Evolutionary conservation across 148 eudicot species (phyloP), one percentile per base, ranked within the genome.

Genomic region (Fagopyrum tataricum): DNA sequence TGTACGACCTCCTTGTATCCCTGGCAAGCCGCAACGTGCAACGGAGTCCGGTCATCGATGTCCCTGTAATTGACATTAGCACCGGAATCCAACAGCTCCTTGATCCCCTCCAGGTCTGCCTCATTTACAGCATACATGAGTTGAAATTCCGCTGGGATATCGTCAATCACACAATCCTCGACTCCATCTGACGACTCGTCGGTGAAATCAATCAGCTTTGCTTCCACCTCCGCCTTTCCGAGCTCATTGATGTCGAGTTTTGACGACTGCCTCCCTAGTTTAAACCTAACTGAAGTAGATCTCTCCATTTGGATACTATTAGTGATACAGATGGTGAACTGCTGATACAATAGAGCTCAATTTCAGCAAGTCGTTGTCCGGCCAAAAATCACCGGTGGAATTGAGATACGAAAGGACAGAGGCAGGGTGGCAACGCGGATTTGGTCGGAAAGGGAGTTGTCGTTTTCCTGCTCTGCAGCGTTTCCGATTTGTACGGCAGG

Each of bases 11-110:
- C 79, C n/a, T 73, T 51, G 8, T 46, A 75, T 0, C 88, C 84
- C 69, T 85, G 86, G 62, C 88, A 85, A 55, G 86, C 79, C 2
- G 88, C 88, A 6, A 85, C 74, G 56, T 85, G 88, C 7, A 85
- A 77, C n/a, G 88, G 79, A 44, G 84, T 85, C 72, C 88, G 77
- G 7, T 75, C 55, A 79, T 85, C 88, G 79, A 77, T 73, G 44
- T 85, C 88, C 51, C 53, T 77, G 37, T 74, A 85, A 81, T 85
- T 83, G 3, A 85, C 84, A 73, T 79, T 74, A 23, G 68, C 48
- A 6, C 82, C 86, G 6, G 81, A 78, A 44, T 79, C 84, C 58
- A 85, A 46, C n/a, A 75, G 42, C 82, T 81, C 86, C 23, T 59
- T 77, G 12, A 85, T 79, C 0, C 80, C 84, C 7, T 79, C 80